phyloP scores from a whole-genome alignment of 345 rosid genomes.

The Moricandia arvensis region DNA sequence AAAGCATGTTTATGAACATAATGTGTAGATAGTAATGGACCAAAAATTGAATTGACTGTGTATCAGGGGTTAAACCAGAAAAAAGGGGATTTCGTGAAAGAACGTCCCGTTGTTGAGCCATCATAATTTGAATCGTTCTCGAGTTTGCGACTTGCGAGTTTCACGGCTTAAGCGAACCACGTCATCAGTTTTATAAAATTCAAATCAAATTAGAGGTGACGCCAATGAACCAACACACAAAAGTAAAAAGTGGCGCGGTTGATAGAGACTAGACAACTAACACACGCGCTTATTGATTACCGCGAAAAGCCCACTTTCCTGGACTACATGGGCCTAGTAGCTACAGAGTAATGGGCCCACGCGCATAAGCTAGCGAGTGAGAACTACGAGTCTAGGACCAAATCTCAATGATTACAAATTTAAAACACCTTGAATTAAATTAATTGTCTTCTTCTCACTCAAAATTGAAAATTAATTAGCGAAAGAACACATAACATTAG shows the following conservation, averaged over 20 bases:
- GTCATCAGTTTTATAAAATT: not conserved
- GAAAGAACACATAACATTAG: conserved; percentile 33
- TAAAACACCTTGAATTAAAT: not conserved
- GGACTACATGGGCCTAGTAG: conserved; percentile 1
- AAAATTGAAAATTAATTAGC: conserved; percentile 14
- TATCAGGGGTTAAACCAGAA: not conserved
- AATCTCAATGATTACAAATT: not conserved
- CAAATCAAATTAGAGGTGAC: not conserved
- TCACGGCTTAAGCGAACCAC: conserved; percentile 6
- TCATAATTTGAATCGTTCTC: conserved; percentile 19
- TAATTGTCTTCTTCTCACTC: not conserved
- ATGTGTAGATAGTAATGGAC: too few species aligned
- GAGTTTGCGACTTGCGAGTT: not conserved
- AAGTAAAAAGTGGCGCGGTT: not conserved
- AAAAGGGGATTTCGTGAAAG: not conserved
- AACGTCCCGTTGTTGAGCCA: not conserved
- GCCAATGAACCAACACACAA: not conserved
- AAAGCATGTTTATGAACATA: too few species aligned
- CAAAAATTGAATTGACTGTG: not conserved
- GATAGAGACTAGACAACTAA: conserved; percentile 31
- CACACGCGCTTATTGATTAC: conserved; percentile 23
- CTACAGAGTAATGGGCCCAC: not conserved
- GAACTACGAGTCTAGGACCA: not conserved
- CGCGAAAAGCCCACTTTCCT: conserved; percentile 10
- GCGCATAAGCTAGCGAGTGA: not conserved